These are phyloP conservation scores for Aspergillus flavus DNA, from an alignment of 2,329 filamentous ascomycete species.

Conservation along the genomic window DNA sequence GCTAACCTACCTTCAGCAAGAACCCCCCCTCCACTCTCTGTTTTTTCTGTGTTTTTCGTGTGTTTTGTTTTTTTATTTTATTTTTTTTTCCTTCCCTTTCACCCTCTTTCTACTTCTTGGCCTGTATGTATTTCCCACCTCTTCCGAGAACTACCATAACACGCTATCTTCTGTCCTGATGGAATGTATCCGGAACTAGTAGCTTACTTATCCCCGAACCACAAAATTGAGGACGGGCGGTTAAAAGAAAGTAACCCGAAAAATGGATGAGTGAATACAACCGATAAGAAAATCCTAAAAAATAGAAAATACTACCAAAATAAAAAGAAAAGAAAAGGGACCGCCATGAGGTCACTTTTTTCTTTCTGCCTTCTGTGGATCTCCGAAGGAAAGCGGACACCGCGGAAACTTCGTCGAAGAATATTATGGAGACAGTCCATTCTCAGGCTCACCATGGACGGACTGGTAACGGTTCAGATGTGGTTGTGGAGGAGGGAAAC, in stretches of 20 bases:
- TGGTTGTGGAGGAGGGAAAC: conserved; percentile 22
- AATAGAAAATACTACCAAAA: not conserved
- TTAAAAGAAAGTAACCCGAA: not conserved
- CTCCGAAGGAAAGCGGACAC: conserved; percentile 9
- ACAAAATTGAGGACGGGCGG: not conserved
- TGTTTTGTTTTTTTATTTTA: conserved; percentile 11
- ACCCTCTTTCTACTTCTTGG: not conserved
- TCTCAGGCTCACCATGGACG: conserved; percentile 14
- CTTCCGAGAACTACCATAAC: not conserved
- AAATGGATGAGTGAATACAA: conserved; percentile 8
- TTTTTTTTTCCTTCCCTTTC: not conserved
- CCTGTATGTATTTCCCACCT: not conserved
- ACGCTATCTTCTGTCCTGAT: not conserved
- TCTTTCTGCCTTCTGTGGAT: conserved; percentile 6
- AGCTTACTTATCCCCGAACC: not conserved
- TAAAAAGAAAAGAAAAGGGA: conserved; percentile 9
- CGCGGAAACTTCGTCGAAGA: conserved; percentile 12
- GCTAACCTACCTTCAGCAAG: conserved; percentile 19
- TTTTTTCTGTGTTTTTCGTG: conserved; percentile 8
- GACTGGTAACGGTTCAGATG: conserved; percentile 20
- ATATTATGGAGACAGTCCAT: conserved; percentile 9
- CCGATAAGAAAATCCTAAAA: not conserved
- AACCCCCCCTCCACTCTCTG: conserved; percentile 14
- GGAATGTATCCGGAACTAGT: not conserved
- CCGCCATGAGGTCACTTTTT: conserved; percentile 2